Percentiles rank a stretch among this genome's conserved stretches.
phyloP scores from a whole-genome alignment of 208 protist species.

The Trypanosoma mega region DNA sequence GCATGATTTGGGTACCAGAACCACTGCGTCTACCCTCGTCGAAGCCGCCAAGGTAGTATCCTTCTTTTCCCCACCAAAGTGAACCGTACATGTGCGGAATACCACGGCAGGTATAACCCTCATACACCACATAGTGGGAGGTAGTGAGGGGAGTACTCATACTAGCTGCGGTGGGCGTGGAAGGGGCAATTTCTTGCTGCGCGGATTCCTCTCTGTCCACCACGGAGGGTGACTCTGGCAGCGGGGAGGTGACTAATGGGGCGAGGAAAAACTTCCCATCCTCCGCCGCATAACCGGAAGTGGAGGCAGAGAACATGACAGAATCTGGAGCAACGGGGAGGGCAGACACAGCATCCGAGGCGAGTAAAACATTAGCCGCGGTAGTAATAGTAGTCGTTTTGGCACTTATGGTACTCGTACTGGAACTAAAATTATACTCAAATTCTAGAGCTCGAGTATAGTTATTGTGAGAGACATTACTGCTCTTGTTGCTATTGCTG shows the following conservation, averaged over 20 bases:
- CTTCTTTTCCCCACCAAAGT: constrained; percentile 66
- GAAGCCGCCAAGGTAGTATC: constrained; percentile 72
- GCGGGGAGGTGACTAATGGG: too few relatives aligned
- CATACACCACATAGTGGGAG: constrained; percentile 42
- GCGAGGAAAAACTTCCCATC: too few relatives aligned
- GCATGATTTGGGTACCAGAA: constrained; percentile 57
- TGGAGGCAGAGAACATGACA: too few relatives aligned
- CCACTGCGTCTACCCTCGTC: constrained; percentile 55
- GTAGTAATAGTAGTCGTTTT: too few relatives aligned
- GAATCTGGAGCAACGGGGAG: too few relatives aligned
- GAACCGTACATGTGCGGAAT: constrained; percentile 80
- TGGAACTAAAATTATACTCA: neutral
- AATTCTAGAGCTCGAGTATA: neutral
- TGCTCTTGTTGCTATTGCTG: neutral
- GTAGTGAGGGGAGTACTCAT: neutral
- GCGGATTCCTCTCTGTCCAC: neutral
- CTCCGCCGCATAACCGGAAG: too few relatives aligned
- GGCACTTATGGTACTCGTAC: too few relatives aligned
- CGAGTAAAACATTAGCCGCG: too few relatives aligned
- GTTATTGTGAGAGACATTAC: neutral
- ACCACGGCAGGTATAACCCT: constrained; percentile 60
- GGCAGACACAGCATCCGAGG: too few relatives aligned
- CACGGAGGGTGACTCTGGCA: too few relatives aligned
- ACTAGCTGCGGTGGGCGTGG: too few relatives aligned
- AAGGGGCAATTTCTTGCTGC: neutral